Conservation (phyloP, 805 yeast genomes). For the Priceomyces medius region DNA sequence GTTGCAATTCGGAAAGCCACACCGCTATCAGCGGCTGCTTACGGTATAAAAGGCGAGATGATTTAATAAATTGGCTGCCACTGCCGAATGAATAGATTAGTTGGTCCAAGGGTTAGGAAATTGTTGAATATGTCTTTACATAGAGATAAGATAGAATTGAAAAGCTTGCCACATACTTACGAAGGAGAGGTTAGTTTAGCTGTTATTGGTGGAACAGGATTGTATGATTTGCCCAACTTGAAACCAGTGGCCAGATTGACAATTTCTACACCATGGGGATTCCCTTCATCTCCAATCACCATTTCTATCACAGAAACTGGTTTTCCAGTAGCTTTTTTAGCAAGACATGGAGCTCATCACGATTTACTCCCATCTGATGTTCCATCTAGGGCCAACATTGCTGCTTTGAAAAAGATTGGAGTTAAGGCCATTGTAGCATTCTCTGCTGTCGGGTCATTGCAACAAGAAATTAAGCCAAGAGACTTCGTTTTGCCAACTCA, state of each 20-base stretch:
- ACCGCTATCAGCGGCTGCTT: not conserved
- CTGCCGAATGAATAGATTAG: conserved; percentile 3
- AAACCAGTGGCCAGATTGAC: conserved; percentile 83
- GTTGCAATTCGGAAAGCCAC: not conserved
- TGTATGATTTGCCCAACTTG: conserved; percentile 79
- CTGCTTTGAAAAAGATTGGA: conserved; percentile 86
- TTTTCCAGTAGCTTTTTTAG: conserved; percentile 86
- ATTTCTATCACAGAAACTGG: conserved; percentile 76
- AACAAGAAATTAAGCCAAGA: conserved; percentile 84
- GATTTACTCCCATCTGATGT: conserved; percentile 89
- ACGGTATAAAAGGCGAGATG: not conserved
- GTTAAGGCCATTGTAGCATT: conserved; percentile 88
- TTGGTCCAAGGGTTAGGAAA: conserved; percentile 5
- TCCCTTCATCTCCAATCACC: conserved; percentile 91
- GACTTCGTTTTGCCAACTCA: conserved; percentile 97
- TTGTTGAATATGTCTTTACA: conserved; percentile 30
- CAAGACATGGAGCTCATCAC: conserved; percentile 92
- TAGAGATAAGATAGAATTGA: conserved; percentile 28
- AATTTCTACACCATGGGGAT: conserved; percentile 95
- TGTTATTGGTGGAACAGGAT: conserved; percentile 97
- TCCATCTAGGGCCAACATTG: conserved; percentile 91
- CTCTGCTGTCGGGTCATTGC: conserved; percentile 94
- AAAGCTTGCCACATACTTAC: conserved; percentile 50
- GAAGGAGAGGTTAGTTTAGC: conserved; percentile 75
- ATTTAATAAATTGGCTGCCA: not conserved